Evolutionary conservation across 352 stramenopile genomes (phyloP).

Genomic region (Phytophthora cactorum): DNA sequence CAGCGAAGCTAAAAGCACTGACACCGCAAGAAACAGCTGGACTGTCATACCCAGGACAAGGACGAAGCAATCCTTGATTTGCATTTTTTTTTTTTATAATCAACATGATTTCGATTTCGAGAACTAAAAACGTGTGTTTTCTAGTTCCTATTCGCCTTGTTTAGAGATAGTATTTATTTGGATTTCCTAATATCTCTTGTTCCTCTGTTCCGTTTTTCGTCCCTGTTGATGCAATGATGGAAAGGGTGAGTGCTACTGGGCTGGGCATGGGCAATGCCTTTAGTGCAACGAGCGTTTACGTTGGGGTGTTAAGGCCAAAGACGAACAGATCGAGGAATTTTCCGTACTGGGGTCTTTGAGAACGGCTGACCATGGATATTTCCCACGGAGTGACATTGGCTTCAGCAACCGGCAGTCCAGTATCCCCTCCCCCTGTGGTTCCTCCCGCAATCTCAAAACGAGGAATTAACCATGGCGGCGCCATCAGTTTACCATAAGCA

Average conservation of each 20-base stretch:
- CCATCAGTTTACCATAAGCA: not conserved
- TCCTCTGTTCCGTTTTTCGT: too few relatives aligned
- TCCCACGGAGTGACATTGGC: constrained; percentile 14
- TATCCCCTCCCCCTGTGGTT: constrained; percentile 1
- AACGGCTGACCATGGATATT: not conserved
- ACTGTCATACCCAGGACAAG: not conserved
- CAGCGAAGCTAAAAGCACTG: not conserved
- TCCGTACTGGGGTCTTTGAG: constrained; percentile 2
- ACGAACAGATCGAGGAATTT: not conserved
- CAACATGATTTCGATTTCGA: too few relatives aligned
- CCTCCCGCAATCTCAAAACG: not conserved
- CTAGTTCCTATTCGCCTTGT: too few relatives aligned
- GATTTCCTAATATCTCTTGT: too few relatives aligned
- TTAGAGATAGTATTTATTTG: too few relatives aligned
- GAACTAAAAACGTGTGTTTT: too few relatives aligned
- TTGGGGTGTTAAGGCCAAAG: not conserved
- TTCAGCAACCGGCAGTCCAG: constrained; percentile 4
- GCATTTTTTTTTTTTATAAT: too few relatives aligned
- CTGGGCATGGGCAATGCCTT: too few relatives aligned
- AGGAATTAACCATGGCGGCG: not conserved
- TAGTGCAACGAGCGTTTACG: too few relatives aligned
- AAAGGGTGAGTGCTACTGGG: too few relatives aligned
- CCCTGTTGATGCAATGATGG: too few relatives aligned
- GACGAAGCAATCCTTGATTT: not conserved
- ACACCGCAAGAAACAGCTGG: not conserved